Percentiles rank a stretch among this genome's conserved stretches.
phyloP scores from a whole-genome alignment of 495 filamentous ascomycete genomes.

The Penicillium verhagenii region DNA sequence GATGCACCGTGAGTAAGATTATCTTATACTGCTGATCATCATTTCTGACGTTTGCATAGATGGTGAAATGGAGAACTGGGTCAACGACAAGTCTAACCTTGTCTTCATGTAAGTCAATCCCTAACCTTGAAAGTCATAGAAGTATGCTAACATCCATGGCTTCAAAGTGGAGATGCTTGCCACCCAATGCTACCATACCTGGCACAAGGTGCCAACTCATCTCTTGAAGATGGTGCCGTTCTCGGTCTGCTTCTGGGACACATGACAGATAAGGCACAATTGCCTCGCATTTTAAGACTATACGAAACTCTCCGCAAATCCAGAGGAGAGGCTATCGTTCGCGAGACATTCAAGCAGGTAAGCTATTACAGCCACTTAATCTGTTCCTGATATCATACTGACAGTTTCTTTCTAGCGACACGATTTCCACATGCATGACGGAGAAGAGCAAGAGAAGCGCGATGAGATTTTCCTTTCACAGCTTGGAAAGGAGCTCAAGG shows the following conservation, averaged over 20 bases:
- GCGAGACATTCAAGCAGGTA: conserved; percentile 48
- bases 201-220: conserved; percentile 55
- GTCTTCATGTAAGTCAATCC: conserved; percentile 31
- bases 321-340: conserved; percentile 56
- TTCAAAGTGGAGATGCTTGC: conserved; percentile 57
- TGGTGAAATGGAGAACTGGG: conserved; percentile 37
- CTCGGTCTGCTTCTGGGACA: conserved; percentile 45
- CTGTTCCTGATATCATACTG: not conserved
- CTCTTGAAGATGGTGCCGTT: conserved; percentile 53
- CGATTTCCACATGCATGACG: conserved; percentile 59
- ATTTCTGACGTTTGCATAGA: conserved; percentile 17
- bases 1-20: conserved; percentile 49
- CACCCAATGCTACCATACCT: conserved; percentile 70
- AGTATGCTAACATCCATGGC: not conserved
- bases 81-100: conserved; percentile 37
- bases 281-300: conserved; percentile 47
- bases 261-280: conserved; percentile 36
- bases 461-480: conserved; percentile 48
- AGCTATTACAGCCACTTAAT: not conserved
- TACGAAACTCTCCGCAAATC: conserved; percentile 63
- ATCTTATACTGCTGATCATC: not conserved
- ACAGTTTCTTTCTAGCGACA: conserved; percentile 39
- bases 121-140: too few species aligned
- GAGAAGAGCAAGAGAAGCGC: conserved; percentile 52
- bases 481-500: conserved; percentile 39